These are phyloP conservation scores for Epichloe typhina DNA, from an alignment of 2,329 filamentous ascomycete species.

Conservation along the genomic window DNA sequence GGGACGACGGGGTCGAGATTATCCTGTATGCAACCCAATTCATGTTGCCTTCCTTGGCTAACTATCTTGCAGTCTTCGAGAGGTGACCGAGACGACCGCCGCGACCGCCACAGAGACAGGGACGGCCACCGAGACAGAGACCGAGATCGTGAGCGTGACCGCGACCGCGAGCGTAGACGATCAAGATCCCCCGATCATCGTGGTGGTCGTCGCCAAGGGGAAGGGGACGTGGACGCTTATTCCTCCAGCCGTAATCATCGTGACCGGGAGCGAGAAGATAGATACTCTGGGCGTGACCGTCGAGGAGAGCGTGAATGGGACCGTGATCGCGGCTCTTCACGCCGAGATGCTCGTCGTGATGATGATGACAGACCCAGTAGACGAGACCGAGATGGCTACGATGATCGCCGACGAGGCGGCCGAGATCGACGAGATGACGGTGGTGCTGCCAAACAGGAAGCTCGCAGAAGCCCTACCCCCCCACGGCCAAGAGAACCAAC, in stretches of 20 bases:
- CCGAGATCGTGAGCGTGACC: conserved; percentile 46
- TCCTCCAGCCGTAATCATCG: conserved; percentile 86
- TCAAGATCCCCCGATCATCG: conserved; percentile 74
- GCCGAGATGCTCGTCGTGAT: conserved; percentile 52
- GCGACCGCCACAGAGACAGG: conserved; percentile 41
- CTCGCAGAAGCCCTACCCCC: conserved; percentile 62
- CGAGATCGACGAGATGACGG: conserved; percentile 28
- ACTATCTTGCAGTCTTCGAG: conserved; percentile 15
- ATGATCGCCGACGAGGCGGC: conserved; percentile 39
- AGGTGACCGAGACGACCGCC: conserved; percentile 21
- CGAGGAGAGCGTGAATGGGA: conserved; percentile 65
- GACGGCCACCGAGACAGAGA: conserved; percentile 47
- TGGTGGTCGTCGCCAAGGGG: conserved; percentile 50
- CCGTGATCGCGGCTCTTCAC: conserved; percentile 48
- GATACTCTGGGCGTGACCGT: conserved; percentile 61
- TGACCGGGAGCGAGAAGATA: conserved; percentile 85
- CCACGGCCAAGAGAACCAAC: conserved; percentile 90
- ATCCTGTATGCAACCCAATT: conserved; percentile 31
- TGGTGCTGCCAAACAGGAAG: conserved; percentile 30
- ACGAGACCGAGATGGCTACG: conserved; percentile 41
- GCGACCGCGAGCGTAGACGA: conserved; percentile 51
- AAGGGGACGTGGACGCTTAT: conserved; percentile 75
- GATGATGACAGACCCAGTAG: conserved; percentile 46
- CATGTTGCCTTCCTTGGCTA: conserved; percentile 5
- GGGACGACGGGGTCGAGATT: conserved; percentile 42